Percentiles rank a stretch among this genome's conserved stretches.
These are phyloP conservation scores for Trichophaea hybrida DNA, from an alignment of 2,329 filamentous ascomycete species.

Conservation along the genomic window DNA sequence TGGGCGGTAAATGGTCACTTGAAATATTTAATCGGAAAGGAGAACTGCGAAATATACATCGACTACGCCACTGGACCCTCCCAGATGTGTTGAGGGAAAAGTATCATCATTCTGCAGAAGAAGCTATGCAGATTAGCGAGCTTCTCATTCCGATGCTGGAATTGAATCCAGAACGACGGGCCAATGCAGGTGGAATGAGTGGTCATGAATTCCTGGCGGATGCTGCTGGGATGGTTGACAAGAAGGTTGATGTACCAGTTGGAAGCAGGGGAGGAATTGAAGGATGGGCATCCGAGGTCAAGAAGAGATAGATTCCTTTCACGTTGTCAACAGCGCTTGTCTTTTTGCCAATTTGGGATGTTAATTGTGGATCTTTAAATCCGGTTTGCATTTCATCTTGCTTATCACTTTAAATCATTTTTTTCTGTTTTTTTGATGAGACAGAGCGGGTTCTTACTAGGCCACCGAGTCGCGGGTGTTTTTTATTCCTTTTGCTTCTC, in stretches of 20 bases:
- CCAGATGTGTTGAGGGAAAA: slow-evolving; percentile 89
- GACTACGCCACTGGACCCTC: slow-evolving; percentile 87
- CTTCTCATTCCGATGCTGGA: slow-evolving; percentile 88
- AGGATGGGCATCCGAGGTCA: slow-evolving; percentile 23
- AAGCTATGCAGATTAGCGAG: slow-evolving; percentile 61
- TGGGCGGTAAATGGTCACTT: slow-evolving; percentile 91
- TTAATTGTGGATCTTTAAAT: not conserved
- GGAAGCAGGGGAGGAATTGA: slow-evolving; percentile 23
- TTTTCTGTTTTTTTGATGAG: not conserved
- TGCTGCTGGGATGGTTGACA: slow-evolving; percentile 67
- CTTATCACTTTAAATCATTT: not conserved
- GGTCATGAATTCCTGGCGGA: slow-evolving; percentile 69
- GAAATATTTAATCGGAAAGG: slow-evolving; percentile 98
- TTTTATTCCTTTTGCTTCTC: not conserved
- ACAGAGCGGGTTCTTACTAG: too few relatives aligned
- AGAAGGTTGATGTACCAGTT: slow-evolving; percentile 19
- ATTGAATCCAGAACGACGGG: slow-evolving; percentile 70
- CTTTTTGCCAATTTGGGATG: not conserved
- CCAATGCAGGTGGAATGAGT: slow-evolving; percentile 92
- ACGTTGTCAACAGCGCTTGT: not conserved
- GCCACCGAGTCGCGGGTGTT: too few relatives aligned
- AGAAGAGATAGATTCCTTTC: slow-evolving; percentile 19
- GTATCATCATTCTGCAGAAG: slow-evolving; percentile 81
- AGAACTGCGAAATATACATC: slow-evolving; percentile 92
- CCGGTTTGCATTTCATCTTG: not conserved